phyloP scores from a whole-genome alignment of 2,329 filamentous ascomycete species.

The Trichoderma simmonsii region DNA sequence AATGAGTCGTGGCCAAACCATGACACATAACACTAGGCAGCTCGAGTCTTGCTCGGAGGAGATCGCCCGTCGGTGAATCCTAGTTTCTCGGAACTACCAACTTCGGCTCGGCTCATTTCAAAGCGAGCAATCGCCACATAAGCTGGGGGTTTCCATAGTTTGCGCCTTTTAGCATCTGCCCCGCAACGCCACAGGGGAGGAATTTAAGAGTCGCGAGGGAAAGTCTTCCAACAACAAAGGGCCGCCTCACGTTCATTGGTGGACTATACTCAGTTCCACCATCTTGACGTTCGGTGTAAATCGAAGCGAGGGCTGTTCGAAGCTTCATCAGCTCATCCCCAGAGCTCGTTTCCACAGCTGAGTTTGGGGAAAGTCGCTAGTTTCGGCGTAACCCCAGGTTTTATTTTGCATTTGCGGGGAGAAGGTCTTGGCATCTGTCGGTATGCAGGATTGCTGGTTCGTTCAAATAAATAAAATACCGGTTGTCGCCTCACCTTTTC shows the following conservation, averaged over 20 bases:
- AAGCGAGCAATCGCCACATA: background rate
- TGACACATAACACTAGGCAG: background rate
- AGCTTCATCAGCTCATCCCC: background rate
- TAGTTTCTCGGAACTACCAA: background rate
- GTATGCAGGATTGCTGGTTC: background rate
- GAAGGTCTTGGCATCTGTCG: background rate
- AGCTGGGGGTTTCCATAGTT: background rate
- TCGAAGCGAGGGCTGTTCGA: background rate
- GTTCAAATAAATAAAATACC: background rate
- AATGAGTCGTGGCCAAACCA: background rate
- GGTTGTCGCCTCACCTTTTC: background rate
- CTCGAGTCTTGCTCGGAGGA: background rate
- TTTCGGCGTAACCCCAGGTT: background rate
- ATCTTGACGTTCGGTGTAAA: background rate
- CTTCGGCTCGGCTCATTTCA: conserved; percentile 11
- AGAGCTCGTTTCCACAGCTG: background rate
- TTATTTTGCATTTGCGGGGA: background rate
- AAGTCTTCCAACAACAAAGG: background rate
- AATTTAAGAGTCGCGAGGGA: background rate
- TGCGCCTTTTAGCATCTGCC: background rate
- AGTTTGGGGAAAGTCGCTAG: background rate
- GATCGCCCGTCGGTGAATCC: background rate
- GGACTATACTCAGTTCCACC: background rate
- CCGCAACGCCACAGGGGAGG: background rate
- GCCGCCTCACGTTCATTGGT: background rate